phyloP scores from a whole-genome alignment of 371 early-diverging fungal species.

The Mycotypha africana region DNA sequence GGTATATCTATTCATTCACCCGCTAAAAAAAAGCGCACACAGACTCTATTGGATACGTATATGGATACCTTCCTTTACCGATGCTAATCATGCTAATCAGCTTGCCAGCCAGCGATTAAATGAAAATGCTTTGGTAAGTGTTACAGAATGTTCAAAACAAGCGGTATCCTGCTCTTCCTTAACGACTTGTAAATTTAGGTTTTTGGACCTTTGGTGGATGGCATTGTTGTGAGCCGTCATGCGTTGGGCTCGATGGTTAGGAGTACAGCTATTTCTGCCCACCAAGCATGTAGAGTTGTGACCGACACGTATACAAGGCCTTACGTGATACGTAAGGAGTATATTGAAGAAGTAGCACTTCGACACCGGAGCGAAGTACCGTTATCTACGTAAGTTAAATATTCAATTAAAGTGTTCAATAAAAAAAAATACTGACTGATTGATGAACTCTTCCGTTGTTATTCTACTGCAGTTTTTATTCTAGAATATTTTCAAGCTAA shows the following conservation, averaged over 20 bases:
- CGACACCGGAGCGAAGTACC: constrained; percentile 41
- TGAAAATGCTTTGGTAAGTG: constrained; percentile 44
- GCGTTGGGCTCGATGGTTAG: constrained; percentile 65
- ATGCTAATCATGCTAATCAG: no score
- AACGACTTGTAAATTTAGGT: constrained; percentile 25
- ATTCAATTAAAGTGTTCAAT: neutral
- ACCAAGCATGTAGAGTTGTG: constrained; percentile 53
- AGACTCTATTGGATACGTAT: constrained; percentile 58
- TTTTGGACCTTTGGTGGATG: constrained; percentile 71
- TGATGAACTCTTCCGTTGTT: no score
- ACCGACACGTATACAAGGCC: constrained; percentile 54
- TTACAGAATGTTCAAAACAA: neutral
- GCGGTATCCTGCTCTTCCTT: neutral
- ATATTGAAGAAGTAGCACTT: constrained; percentile 53
- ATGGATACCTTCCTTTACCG: constrained; percentile 26
- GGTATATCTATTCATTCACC: constrained; percentile 59
- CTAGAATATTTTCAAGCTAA: neutral
- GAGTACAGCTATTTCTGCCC: constrained; percentile 66
- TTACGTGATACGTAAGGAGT: constrained; percentile 50
- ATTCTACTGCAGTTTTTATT: no score
- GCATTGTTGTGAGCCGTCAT: constrained; percentile 65
- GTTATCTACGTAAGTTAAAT: constrained; percentile 37
- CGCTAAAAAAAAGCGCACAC: constrained; percentile 39
- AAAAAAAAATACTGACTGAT: neutral
- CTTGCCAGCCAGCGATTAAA: constrained; percentile 33